Evolutionary conservation across 768 basidiomycete species (phyloP).

Genomic region (Tricholomella constricta): DNA sequence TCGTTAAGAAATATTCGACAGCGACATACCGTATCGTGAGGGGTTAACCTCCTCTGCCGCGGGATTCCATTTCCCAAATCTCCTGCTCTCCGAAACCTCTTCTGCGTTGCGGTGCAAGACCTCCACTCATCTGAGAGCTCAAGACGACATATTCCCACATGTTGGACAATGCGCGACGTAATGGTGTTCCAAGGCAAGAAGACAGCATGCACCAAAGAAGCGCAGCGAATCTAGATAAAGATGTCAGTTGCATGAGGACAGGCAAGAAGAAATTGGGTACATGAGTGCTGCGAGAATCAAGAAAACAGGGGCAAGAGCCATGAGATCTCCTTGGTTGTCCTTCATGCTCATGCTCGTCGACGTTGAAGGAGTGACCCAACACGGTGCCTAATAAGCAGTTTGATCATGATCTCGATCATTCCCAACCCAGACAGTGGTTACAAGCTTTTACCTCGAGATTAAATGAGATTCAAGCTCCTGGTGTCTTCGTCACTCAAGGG

Average conservation of each 20-base stretch:
- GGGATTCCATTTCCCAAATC: constrained; percentile 61
- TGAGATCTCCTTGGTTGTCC: constrained; percentile 23
- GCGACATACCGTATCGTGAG: not conserved
- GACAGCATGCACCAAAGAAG: constrained; percentile 69
- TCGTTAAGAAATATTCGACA: not conserved
- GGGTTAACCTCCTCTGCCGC: constrained; percentile 25
- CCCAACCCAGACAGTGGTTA: constrained; percentile 1
- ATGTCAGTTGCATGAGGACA: constrained; percentile 5
- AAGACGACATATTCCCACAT: constrained; percentile 50
- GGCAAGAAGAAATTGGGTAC: constrained; percentile 22
- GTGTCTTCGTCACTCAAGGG: not conserved
- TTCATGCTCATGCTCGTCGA: constrained; percentile 13
- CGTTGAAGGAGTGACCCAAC: not conserved
- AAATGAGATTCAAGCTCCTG: not conserved
- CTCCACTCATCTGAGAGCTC: constrained; percentile 34
- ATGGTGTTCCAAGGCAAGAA: constrained; percentile 61
- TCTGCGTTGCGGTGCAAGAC: constrained; percentile 30
- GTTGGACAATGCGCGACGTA: constrained; percentile 44
- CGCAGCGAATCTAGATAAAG: constrained; percentile 41
- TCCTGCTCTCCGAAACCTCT: constrained; percentile 47
- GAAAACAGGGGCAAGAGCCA: constrained; percentile 42
- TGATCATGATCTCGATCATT: constrained; percentile 4
- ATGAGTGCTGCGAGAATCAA: constrained; percentile 50
- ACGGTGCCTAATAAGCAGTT: too few species aligned
- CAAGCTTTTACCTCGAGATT: not conserved